Evolutionary conservation across 768 basidiomycete genomes (phyloP).

Genomic region (Serendipita sp.): DNA sequence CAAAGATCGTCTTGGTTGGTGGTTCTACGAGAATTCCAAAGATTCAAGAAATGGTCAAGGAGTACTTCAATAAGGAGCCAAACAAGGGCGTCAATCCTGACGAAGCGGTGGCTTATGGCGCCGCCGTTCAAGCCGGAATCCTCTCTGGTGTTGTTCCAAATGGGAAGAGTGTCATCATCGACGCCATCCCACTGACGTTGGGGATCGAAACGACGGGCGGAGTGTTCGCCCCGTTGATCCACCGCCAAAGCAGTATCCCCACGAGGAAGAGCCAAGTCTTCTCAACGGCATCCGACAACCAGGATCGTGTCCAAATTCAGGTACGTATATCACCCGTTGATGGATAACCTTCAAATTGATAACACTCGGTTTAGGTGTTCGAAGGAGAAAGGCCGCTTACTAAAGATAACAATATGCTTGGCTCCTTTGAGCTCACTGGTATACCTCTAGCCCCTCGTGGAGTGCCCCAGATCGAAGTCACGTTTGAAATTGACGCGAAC

Average conservation of each 20-base stretch:
- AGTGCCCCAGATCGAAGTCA: slow-evolving; percentile 31
- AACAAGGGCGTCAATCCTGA: slow-evolving; percentile 40
- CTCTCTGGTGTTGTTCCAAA: slow-evolving; percentile 32
- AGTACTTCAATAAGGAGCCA: slow-evolving; percentile 37
- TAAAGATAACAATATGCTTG: slow-evolving; percentile 34
- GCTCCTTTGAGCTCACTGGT: slow-evolving; percentile 32
- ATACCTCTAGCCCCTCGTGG: slow-evolving; percentile 32
- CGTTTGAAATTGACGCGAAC: slow-evolving; percentile 38
- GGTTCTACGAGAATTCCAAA: slow-evolving; percentile 39
- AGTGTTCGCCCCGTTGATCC: slow-evolving; percentile 37
- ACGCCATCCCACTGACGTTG: slow-evolving; percentile 35
- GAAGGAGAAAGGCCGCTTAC: slow-evolving; percentile 30
- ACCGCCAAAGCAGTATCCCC: slow-evolving; percentile 36
- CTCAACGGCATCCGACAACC: slow-evolving; percentile 22
- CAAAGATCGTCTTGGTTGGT: slow-evolving; percentile 24
- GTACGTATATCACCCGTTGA: background rate
- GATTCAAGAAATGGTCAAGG: slow-evolving; percentile 36
- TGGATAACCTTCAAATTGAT: slow-evolving; percentile 21
- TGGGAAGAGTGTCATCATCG: slow-evolving; percentile 31
- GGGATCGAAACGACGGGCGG: slow-evolving; percentile 37
- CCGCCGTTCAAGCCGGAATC: slow-evolving; percentile 36
- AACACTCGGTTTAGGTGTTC: slow-evolving; percentile 22
- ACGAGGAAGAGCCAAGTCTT: slow-evolving; percentile 34
- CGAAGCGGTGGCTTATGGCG: slow-evolving; percentile 41
- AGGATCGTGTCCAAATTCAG: slow-evolving; percentile 14